These are phyloP conservation scores for Intubia oerlemansii DNA, from an alignment of 2,329 filamentous ascomycete genomes.

Conservation along the genomic window DNA sequence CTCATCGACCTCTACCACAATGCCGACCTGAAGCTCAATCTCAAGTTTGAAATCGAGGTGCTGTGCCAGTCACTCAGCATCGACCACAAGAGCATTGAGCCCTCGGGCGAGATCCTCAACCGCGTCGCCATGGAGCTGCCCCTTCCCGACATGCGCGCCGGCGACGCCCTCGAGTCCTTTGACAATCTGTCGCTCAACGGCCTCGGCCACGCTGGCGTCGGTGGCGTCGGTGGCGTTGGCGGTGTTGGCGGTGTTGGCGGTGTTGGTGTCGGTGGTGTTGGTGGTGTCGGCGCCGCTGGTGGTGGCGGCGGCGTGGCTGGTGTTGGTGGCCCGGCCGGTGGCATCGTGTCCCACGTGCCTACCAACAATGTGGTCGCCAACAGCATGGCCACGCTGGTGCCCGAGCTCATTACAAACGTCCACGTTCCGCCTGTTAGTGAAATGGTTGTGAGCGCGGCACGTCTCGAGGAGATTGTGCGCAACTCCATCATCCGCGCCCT, in stretches of 20 bases:
- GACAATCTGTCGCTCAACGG: constrained; percentile 64
- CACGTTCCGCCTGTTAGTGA: constrained; percentile 64
- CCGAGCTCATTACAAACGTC: constrained; percentile 61
- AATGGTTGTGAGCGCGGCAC: constrained; percentile 50
- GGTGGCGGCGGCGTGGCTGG: constrained; percentile 30
- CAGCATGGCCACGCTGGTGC: constrained; percentile 60
- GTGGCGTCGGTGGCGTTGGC: constrained; percentile 17
- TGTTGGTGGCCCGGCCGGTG: constrained; percentile 34
- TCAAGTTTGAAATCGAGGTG: constrained; percentile 97
- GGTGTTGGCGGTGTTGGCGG: constrained; percentile 40
- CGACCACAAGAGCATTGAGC: constrained; percentile 83
- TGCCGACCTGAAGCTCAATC: constrained; percentile 82
- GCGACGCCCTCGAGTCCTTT: constrained; percentile 58
- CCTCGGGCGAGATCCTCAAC: constrained; percentile 68
- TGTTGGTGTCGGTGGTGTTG: constrained; percentile 35
- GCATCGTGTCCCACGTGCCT: constrained; percentile 27
- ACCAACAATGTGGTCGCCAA: constrained; percentile 32
- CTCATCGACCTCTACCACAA: constrained; percentile 87
- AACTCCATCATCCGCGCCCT: constrained; percentile 76
- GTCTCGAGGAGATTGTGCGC: constrained; percentile 58
- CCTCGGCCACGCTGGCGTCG: constrained; percentile 44
- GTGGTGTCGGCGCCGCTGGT: constrained; percentile 14
- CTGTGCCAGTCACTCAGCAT: constrained; percentile 79
- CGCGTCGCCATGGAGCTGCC: constrained; percentile 44
- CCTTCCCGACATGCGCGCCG: constrained; percentile 34